phyloP scores from a whole-genome alignment of 345 rosid species.

The Populus pruinosa region DNA sequence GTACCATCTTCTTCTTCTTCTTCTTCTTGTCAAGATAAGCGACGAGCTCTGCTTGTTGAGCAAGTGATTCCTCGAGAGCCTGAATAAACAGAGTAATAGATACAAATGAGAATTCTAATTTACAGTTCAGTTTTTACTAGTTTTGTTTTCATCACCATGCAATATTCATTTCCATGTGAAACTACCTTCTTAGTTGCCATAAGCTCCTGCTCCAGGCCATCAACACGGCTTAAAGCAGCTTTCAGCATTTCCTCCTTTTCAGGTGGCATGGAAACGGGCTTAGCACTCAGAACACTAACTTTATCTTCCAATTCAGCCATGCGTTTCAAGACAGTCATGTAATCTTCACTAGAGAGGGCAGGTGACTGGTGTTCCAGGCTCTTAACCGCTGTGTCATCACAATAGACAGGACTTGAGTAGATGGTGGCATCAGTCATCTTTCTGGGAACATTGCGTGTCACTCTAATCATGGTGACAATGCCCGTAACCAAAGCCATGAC shows the following conservation, averaged over 20 bases:
- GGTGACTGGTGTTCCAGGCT: conserved; percentile 25
- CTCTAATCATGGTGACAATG: conserved; percentile 68
- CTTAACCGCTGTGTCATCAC: conserved; percentile 35
- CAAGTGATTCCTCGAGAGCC: conserved; percentile 77
- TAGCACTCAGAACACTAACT: conserved; percentile 45
- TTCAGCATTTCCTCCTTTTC: conserved; percentile 80
- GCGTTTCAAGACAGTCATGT: conserved; percentile 57
- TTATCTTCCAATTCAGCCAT: conserved; percentile 82
- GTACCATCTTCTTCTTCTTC: conserved; percentile 72
- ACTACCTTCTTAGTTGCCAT: conserved; percentile 71
- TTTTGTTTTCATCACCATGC: not conserved
- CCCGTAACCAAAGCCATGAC: conserved; percentile 87
- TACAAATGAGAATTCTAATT: not conserved
- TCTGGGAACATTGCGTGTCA: conserved; percentile 70
- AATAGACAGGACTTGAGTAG: conserved; percentile 48
- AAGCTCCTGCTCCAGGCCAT: conserved; percentile 77
- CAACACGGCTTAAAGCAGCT: conserved; percentile 62
- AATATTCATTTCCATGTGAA: not conserved
- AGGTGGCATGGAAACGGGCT: conserved; percentile 57
- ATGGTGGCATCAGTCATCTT: conserved; percentile 55
- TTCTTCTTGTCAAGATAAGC: conserved; percentile 83
- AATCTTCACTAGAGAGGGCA: conserved; percentile 46
- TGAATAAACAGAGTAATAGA: conserved; percentile 22
- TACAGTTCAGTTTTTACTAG: not conserved
- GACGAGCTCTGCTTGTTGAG: conserved; percentile 66